A percentile compares a stretch with the other conserved stretches of the same genome.
Conservation (phyloP, 441 rosid genomes). For the Euphorbia corollata region DNA sequence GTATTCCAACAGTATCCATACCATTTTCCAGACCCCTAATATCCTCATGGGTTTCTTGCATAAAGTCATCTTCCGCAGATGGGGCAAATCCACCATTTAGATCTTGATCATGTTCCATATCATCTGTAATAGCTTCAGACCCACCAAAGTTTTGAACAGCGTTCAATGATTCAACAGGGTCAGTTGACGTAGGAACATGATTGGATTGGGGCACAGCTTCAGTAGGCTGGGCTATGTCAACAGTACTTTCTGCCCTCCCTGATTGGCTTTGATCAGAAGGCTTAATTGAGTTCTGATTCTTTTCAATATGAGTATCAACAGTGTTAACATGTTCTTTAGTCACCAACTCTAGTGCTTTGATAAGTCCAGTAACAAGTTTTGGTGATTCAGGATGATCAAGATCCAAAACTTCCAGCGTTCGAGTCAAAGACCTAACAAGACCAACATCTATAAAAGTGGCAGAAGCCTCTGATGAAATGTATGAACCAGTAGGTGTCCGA, state of each 20-base stretch:
- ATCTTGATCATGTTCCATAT: constrained; percentile 98
- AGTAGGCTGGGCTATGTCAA: constrained; percentile 47
- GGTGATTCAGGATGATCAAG: constrained; percentile 84
- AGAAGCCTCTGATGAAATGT: constrained; percentile 84
- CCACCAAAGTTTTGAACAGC: constrained; percentile 50
- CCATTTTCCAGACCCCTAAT: constrained; percentile 70
- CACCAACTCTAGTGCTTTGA: constrained; percentile 90
- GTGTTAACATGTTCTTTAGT: constrained; percentile 86
- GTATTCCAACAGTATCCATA: constrained; percentile 60
- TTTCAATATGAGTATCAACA: constrained; percentile 45
- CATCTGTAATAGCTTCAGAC: constrained; percentile 84
- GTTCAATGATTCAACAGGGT: constrained; percentile 49
- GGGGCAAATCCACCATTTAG: constrained; percentile 70
- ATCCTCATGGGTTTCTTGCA: constrained; percentile 86
- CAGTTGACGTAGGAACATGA: constrained; percentile 51
- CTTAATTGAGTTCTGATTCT: constrained; percentile 60
- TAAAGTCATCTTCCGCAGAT: constrained; percentile 70
- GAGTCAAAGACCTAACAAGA: constrained; percentile 69
- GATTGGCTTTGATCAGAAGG: constrained; percentile 44
- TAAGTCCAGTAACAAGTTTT: constrained; percentile 69
- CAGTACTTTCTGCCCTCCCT: constrained; percentile 51
- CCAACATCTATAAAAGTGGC: constrained; percentile 89
- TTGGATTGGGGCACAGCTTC: constrained; percentile 55
- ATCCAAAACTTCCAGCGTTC: constrained; percentile 82
- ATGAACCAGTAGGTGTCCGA: constrained; percentile 79